A percentile compares a stretch with the other conserved stretches of the same genome.
phyloP scores from a whole-genome alignment of 257 asterid genomes.

The Petrea volubilis region DNA sequence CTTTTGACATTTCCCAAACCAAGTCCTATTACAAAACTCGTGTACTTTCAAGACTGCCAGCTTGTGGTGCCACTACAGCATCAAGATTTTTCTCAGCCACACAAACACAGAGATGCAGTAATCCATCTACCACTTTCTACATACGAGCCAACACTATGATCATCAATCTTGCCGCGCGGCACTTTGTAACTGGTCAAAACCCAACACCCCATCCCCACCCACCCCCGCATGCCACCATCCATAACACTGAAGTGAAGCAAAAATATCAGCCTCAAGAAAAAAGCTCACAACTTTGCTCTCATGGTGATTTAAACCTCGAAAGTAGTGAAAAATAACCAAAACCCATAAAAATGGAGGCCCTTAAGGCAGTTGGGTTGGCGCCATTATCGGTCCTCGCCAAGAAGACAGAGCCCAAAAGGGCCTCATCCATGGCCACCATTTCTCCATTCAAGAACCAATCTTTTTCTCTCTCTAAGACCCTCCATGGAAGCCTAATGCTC shows the following conservation, averaged over 20 bases:
- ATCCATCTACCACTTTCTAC: conserved; percentile 13
- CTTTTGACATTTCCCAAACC: too few relatives aligned
- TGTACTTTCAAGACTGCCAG: too few relatives aligned
- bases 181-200: not conserved
- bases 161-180: conserved; percentile 22
- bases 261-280: not conserved
- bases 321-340: too few relatives aligned
- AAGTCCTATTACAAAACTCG: too few relatives aligned
- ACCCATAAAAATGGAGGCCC: not conserved
- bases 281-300: not conserved
- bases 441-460: not conserved
- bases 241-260: not conserved
- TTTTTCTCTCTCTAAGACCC: conserved; percentile 23
- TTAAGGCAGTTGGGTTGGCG: not conserved
- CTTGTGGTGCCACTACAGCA: too few relatives aligned
- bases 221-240: not conserved
- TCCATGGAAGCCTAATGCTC: conserved; percentile 42
- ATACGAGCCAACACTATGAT: conserved; percentile 24
- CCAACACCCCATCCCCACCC: not conserved
- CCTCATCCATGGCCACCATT: not conserved
- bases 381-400: not conserved
- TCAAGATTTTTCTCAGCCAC: conserved; percentile 46
- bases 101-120: conserved; percentile 22
- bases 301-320: not conserved
- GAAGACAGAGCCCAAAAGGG: not conserved